A percentile compares a stretch with the other conserved stretches of the same genome.
Evolutionary conservation across 257 asterid genomes (phyloP).

Genomic region (Ilex aquifolium): DNA sequence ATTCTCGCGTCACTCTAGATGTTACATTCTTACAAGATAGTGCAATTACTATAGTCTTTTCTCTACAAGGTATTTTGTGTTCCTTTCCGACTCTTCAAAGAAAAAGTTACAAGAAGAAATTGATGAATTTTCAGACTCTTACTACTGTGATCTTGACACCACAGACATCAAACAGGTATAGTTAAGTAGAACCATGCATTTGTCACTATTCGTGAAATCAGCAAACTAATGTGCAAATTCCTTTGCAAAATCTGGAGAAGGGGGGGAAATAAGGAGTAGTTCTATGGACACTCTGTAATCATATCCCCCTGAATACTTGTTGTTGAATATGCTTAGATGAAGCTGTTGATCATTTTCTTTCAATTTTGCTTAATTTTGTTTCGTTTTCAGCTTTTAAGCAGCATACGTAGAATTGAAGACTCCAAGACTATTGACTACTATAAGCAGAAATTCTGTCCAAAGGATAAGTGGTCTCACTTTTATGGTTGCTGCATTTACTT

Average conservation of each 20-base stretch:
- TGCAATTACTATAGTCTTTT: conserved; percentile 7
- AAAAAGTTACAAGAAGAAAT: conserved; percentile 69
- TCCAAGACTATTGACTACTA: conserved; percentile 44
- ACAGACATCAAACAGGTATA: conserved; percentile 67
- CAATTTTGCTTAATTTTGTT: conserved; percentile 9
- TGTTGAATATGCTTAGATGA: conserved; percentile 7
- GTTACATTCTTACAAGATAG: conserved; percentile 9
- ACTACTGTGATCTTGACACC: conserved; percentile 55
- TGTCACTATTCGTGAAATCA: conserved; percentile 10
- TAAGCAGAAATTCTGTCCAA: conserved; percentile 70
- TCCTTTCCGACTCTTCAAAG: conserved; percentile 75
- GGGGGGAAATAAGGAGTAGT: not conserved
- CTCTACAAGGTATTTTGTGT: conserved; percentile 57
- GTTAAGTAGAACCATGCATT: conserved; percentile 7
- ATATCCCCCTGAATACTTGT: not conserved
- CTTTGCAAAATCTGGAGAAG: conserved; percentile 2
- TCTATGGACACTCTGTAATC: too few species aligned
- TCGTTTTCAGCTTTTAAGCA: conserved; percentile 53
- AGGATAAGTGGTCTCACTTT: conserved; percentile 77
- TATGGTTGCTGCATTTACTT: conserved; percentile 74
- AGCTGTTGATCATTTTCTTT: not conserved
- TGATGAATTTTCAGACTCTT: conserved; percentile 78
- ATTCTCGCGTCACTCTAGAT: conserved; percentile 6
- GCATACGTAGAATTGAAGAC: conserved; percentile 35
- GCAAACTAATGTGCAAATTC: conserved; percentile 2